A percentile compares a stretch with the other conserved stretches of the same genome.
Evolutionary conservation across 108 stramenopile genomes (phyloP).

Genomic region (Thalassiosira profunda): DNA sequence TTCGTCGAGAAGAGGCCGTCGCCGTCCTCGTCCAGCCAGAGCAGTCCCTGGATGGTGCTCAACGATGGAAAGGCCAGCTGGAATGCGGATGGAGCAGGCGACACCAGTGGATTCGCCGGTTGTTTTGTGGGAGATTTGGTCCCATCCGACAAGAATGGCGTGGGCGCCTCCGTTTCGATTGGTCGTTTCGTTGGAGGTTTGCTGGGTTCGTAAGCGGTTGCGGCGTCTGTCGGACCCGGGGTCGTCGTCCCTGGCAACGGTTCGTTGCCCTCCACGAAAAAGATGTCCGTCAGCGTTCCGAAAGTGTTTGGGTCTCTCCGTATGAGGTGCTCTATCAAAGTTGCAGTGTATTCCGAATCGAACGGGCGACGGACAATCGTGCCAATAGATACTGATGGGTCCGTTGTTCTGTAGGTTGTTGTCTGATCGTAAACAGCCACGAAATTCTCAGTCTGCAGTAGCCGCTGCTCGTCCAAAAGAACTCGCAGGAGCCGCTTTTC

Average conservation of each 20-base stretch:
- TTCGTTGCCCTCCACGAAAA: conserved; percentile 20
- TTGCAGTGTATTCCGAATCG: conserved; percentile 2
- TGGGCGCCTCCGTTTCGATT: no score
- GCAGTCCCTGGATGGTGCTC: not conserved
- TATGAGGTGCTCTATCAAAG: conserved; percentile 34
- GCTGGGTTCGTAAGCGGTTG: no score
- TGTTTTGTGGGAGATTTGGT: conserved; percentile 1
- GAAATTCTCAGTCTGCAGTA: no score
- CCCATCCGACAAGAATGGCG: not conserved
- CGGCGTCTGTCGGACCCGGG: not conserved
- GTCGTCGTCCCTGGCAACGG: not conserved
- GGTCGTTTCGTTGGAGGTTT: no score
- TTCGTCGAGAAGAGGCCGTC: conserved; percentile 26
- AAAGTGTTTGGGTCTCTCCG: conserved; percentile 8
- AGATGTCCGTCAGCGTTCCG: conserved; percentile 14
- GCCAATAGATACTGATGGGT: conserved; percentile 15
- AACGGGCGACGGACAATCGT: conserved; percentile 36
- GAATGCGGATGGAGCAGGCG: not conserved
- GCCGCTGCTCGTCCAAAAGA: conserved; percentile 1
- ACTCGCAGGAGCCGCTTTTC: not conserved
- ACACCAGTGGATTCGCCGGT: not conserved
- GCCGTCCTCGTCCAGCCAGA: conserved; percentile 32
- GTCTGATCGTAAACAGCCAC: no score
- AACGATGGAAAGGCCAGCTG: not conserved
- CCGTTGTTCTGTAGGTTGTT: conserved; percentile 39